These are phyloP conservation scores for Penicillium alfredii DNA, from an alignment of 495 filamentous ascomycete genomes.

Conservation along the genomic window DNA sequence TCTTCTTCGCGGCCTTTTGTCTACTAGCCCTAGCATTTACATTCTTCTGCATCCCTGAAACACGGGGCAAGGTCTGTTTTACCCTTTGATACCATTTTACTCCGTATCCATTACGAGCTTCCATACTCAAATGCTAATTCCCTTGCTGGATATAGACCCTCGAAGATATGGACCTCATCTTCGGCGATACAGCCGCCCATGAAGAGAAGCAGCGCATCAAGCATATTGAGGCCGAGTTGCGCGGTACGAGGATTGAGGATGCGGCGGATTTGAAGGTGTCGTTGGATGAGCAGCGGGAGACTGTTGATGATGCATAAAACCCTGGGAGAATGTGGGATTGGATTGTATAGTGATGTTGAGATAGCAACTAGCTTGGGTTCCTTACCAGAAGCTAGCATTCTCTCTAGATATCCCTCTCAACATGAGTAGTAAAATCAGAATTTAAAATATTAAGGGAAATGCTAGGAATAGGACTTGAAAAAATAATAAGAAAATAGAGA, in stretches of 20 bases:
- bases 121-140: not conserved
- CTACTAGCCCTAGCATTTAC: conserved; percentile 56
- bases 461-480: no score
- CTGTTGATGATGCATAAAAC: conserved; percentile 7
- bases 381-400: no score
- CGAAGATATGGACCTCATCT: conserved; percentile 65
- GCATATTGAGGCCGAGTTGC: conserved; percentile 65
- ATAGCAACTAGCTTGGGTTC: no score
- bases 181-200: conserved; percentile 63
- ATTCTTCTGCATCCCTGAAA: conserved; percentile 59
- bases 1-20: conserved; percentile 70
- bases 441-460: no score
- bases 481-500: no score
- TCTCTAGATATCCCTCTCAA: no score
- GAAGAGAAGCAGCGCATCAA: conserved; percentile 68
- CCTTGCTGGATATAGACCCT: conserved; percentile 28
- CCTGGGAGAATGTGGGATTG: no score
- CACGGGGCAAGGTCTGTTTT: conserved; percentile 37
- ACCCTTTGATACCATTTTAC: not conserved
- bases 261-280: conserved; percentile 27
- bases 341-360: no score
- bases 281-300: conserved; percentile 19
- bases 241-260: conserved; percentile 24
- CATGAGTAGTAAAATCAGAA: no score
- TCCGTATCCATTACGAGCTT: not conserved